Base-by-base conservation (phyloP, 163 green algal species). In the Chlamydomonas reinhardtii region DNA sequence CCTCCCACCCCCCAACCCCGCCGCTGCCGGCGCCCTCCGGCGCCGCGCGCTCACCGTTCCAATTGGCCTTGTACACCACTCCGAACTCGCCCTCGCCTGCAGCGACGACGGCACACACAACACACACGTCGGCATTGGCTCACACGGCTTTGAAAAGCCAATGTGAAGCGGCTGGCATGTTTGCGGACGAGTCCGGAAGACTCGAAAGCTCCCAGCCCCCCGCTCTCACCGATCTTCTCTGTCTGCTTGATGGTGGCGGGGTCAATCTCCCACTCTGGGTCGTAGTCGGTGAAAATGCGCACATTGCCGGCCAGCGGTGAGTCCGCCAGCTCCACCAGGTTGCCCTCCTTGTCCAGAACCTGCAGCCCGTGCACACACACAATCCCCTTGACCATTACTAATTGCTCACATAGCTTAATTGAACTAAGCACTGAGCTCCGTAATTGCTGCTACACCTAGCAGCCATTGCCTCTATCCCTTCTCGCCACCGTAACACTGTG, bases 81-180 rank as follows among this genome's bases (percentile, higher is more conserved):
- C 96, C 96, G 95, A 99, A 98, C 89, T 99, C 96, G 32, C 96
- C 96, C 91, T 98, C 96, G 20, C 95, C 94, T 91, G 86, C 74
- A 80, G 31, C 32, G 19, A 54, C 32, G 52, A 37, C 54, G 8
- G 39, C n/a, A 48, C 20, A 32, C 27, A 24, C 9, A 4, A 29
- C 25, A 5, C 6, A 31, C 14, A 14, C 22, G 6, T 68, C 19
- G 35, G 2, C 19, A 27, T 27, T 29, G 61, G 22, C n/a, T n/a
- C n/a, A n/a, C n/a, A n/a, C n/a, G n/a, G n/a, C n/a, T n/a, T n/a
- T n/a, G n/a, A n/a, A n/a, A n/a, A n/a, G n/a, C n/a, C n/a, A n/a
- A n/a, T n/a, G n/a, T n/a, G n/a, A n/a, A n/a, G n/a, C n/a, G n/a
- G n/a, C n/a, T n/a, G n/a, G n/a, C n/a, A n/a, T n/a, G n/a, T n/a